These are phyloP conservation scores for Sclerotinia minor DNA, from an alignment of 2,329 filamentous ascomycete genomes.

Conservation along the genomic window DNA sequence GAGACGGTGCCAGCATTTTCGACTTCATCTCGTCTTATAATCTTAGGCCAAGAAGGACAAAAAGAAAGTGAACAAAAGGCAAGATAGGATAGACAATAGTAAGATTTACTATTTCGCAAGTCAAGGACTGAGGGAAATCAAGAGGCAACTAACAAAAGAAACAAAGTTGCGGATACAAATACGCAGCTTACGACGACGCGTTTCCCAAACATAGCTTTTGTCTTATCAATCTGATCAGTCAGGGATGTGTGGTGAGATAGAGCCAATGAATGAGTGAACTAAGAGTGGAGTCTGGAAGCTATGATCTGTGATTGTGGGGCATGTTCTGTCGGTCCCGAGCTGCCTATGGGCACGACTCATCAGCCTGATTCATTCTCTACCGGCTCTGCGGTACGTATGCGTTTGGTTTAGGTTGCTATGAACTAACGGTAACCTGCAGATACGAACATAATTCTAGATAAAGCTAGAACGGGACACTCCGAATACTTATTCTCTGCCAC, in stretches of 20 bases:
- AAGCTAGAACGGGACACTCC: neutral
- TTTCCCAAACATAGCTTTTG: neutral
- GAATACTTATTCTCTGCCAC: neutral
- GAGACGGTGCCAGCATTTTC: neutral
- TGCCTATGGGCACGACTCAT: neutral
- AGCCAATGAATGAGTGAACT: neutral
- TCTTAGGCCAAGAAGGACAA: neutral
- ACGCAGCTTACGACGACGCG: constrained; percentile 21
- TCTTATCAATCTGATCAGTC: constrained; percentile 22
- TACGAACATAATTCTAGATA: neutral
- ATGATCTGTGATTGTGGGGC: neutral
- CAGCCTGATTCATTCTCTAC: neutral
- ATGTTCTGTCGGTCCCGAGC: neutral
- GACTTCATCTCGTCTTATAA: neutral
- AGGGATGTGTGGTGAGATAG: neutral
- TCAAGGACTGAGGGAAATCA: neutral
- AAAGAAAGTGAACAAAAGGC: neutral
- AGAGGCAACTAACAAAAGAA: neutral
- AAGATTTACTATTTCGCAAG: neutral
- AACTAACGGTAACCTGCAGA: neutral
- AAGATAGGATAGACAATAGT: neutral
- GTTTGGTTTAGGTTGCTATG: too few relatives aligned
- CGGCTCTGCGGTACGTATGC: neutral
- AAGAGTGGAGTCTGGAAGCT: neutral
- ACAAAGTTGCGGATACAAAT: constrained; percentile 13